phyloP scores from a whole-genome alignment of 176 grass and related monocot genomes.

The Carex scoparia region DNA sequence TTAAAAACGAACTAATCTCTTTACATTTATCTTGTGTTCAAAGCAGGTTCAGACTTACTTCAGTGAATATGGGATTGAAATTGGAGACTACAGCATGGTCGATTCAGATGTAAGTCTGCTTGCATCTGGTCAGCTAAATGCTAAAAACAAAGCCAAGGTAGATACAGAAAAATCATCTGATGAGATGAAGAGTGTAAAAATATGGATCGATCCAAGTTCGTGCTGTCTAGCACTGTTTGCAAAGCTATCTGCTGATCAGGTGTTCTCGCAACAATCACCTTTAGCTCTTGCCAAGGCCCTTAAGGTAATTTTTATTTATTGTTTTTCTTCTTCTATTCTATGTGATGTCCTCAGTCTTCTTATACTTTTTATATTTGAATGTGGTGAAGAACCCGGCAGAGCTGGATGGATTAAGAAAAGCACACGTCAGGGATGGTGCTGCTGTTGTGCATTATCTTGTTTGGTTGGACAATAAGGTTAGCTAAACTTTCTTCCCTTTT shows the following conservation, averaged over 20 bases:
- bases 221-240: conserved; percentile 86
- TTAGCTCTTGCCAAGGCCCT: conserved; percentile 92
- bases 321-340: conserved; percentile 17
- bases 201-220: conserved; percentile 81
- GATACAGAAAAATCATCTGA: conserved; percentile 3
- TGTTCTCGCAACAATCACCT: conserved; percentile 75
- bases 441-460: conserved; percentile 87
- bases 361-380: conserved; percentile 25
- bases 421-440: conserved; percentile 87
- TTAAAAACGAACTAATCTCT: neutral
- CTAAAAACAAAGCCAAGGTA: conserved; percentile 15
- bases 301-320: conserved; percentile 49
- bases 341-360: neutral
- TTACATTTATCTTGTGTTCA: conserved; percentile 12
- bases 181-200: conserved; percentile 29
- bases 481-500: conserved; percentile 21
- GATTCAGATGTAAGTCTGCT: conserved; percentile 66
- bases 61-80: conserved; percentile 71
- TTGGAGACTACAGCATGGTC: conserved; percentile 66
- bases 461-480: conserved; percentile 91
- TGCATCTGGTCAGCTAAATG: conserved; percentile 57
- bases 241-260: conserved; percentile 44
- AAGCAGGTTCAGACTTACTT: conserved; percentile 56
- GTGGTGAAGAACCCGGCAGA: conserved; percentile 65
- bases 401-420: conserved; percentile 85